Conservation (phyloP, 352 stramenopile genomes). For the Pythium insidiosum region DNA sequence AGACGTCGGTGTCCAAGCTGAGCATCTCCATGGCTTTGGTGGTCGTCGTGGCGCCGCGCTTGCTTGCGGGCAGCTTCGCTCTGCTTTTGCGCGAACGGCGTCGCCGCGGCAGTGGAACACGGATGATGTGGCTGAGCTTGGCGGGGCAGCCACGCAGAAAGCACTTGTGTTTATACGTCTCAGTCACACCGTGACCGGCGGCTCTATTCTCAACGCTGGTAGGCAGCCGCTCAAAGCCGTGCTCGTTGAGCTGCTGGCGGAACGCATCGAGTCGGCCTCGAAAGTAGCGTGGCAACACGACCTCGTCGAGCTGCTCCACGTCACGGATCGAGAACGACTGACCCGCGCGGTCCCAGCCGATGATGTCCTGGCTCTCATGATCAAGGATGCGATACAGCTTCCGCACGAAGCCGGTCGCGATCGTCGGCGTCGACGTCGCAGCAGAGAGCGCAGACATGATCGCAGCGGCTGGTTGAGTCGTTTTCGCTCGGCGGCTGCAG, state of each 20-base stretch:
- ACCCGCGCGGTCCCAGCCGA: constrained; percentile 47
- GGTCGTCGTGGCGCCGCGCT: too few relatives aligned
- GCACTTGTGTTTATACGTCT: constrained; percentile 11
- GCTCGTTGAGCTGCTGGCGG: constrained; percentile 57
- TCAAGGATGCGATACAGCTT: constrained; percentile 75
- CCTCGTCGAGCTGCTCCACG: constrained; percentile 28
- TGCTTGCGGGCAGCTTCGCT: background rate
- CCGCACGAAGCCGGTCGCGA: constrained; percentile 62
- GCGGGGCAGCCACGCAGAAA: constrained; percentile 13
- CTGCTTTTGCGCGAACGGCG: constrained; percentile 13
- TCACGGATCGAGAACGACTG: constrained; percentile 48
- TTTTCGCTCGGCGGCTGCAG: too few relatives aligned
- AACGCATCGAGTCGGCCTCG: constrained; percentile 52
- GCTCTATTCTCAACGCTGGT: background rate
- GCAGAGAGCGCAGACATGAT: background rate
- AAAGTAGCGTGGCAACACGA: constrained; percentile 60
- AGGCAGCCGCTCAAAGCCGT: constrained; percentile 53
- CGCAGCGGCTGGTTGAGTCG: too few relatives aligned
- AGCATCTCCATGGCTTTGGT: constrained; percentile 2
- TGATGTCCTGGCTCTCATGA: constrained; percentile 37
- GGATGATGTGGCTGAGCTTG: constrained; percentile 11
- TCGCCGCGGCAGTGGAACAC: constrained; percentile 8
- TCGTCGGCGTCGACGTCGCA: constrained; percentile 11
- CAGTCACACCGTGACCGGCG: background rate
- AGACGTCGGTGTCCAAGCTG: too few relatives aligned